Percentiles rank a stretch among this genome's conserved stretches.
Conservation (phyloP, 129 eudicot genomes). For the Tagetes patula region DNA sequence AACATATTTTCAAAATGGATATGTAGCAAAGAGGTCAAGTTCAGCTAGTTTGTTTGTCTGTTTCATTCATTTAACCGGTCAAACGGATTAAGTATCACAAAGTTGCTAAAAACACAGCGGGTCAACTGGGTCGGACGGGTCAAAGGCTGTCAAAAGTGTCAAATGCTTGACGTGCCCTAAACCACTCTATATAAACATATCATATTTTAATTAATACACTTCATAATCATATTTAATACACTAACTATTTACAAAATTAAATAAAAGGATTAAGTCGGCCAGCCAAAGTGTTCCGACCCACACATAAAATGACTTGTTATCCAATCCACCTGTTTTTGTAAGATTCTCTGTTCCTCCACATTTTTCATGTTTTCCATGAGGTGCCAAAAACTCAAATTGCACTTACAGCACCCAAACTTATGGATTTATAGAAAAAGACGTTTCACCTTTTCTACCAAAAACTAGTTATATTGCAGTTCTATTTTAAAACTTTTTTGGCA, state of each 20-base stretch:
- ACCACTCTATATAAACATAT: not conserved
- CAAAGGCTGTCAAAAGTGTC: not conserved
- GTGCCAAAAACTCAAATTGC: not conserved
- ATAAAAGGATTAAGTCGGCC: not conserved
- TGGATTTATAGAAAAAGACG: not conserved
- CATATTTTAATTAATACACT: not conserved
- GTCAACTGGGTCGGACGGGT: not conserved
- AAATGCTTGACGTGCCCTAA: not conserved
- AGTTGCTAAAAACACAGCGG: not conserved
- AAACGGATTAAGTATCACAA: not conserved
- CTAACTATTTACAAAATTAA: not conserved
- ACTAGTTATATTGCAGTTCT: not conserved
- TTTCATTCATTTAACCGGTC: not conserved
- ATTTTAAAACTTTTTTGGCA: not conserved
- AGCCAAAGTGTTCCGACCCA: not conserved
- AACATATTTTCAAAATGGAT: not conserved
- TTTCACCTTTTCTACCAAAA: not conserved
- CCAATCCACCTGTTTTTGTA: not conserved
- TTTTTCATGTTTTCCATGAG: not conserved
- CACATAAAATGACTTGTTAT: conserved; percentile 3
- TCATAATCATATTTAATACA: not conserved
- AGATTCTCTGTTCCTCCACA: not conserved
- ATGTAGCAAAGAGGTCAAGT: not conserved
- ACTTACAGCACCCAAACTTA: not conserved
- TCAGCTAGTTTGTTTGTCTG: not conserved